Evolutionary conservation across 768 basidiomycete species (phyloP).

Genomic region (Atractiella rhizophila): DNA sequence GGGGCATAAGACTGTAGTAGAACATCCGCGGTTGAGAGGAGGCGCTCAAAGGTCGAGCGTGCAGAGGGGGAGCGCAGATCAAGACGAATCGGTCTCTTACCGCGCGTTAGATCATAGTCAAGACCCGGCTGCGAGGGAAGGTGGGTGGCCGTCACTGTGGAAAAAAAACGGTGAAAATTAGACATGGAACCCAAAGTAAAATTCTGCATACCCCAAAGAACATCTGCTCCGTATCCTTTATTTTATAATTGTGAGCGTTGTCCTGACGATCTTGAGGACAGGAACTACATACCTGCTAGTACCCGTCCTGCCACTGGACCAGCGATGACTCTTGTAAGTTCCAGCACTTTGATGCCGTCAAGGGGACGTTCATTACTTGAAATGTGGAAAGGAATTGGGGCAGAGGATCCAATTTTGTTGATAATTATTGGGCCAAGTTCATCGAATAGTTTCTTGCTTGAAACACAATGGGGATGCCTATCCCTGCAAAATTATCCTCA

Average conservation of each 20-base stretch:
- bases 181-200: too few species aligned
- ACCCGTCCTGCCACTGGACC: slow-evolving; percentile 35
- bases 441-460: too few species aligned
- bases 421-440: slow-evolving; percentile 29
- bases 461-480: slow-evolving; percentile 29
- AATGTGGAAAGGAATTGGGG: slow-evolving; percentile 18
- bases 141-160: slow-evolving; percentile 29
- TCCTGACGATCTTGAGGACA: neutral
- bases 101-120: slow-evolving; percentile 36
- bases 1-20: slow-evolving; percentile 36
- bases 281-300: slow-evolving; percentile 28
- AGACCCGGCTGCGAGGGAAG: slow-evolving; percentile 31
- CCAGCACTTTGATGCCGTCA: slow-evolving; percentile 32
- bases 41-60: slow-evolving; percentile 19
- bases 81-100: slow-evolving; percentile 38
- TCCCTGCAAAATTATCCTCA: slow-evolving; percentile 23
- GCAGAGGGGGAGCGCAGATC: slow-evolving; percentile 26
- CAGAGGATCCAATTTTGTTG: slow-evolving; percentile 29
- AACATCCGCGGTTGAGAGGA: slow-evolving; percentile 30
- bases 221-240: too few species aligned
- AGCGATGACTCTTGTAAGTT: slow-evolving; percentile 35
- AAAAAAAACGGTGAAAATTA: neutral
- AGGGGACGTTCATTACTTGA: slow-evolving; percentile 24
- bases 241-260: neutral
- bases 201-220: too few species aligned